Percentiles rank a stretch among this genome's conserved stretches.
Evolutionary conservation across 345 rosid species (phyloP).

Genomic region (Pugionium cornutum): DNA sequence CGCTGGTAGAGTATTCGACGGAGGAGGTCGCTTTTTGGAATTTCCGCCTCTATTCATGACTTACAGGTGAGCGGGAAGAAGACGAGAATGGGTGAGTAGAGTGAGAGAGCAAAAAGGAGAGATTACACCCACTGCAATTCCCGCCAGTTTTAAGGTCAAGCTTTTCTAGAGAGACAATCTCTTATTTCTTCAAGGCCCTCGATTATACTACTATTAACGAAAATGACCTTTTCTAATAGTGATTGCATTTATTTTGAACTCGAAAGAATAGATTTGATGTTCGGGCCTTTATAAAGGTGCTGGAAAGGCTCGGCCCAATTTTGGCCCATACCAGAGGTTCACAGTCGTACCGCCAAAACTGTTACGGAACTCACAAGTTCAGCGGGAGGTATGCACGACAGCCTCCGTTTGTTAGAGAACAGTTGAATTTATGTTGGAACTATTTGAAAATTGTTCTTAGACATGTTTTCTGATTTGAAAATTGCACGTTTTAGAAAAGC

Average conservation of each 20-base stretch:
- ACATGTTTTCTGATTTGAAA: too few species aligned
- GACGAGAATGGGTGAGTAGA: neutral
- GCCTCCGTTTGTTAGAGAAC: slow-evolving; percentile 4
- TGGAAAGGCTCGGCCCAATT: neutral
- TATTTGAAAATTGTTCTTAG: too few species aligned
- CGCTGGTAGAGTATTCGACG: slow-evolving; percentile 48
- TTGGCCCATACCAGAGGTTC: neutral
- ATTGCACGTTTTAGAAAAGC: too few species aligned
- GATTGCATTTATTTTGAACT: too few species aligned
- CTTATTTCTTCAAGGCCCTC: too few species aligned
- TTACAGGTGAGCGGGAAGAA: slow-evolving; percentile 15
- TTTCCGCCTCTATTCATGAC: slow-evolving; percentile 52
- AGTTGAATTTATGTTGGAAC: too few species aligned
- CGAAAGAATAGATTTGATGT: too few species aligned
- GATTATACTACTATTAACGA: too few species aligned
- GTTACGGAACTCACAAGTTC: neutral
- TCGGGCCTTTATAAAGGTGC: neutral
- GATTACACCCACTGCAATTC: slow-evolving; percentile 15
- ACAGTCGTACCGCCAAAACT: neutral
- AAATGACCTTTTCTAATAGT: too few species aligned
- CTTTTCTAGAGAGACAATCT: too few species aligned
- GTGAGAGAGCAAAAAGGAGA: neutral
- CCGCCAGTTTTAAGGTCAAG: slow-evolving; percentile 33
- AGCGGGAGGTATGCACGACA: neutral
- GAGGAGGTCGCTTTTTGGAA: slow-evolving; percentile 66